Conservation (phyloP, 805 yeast genomes). For the Allodekkera sacchari region DNA sequence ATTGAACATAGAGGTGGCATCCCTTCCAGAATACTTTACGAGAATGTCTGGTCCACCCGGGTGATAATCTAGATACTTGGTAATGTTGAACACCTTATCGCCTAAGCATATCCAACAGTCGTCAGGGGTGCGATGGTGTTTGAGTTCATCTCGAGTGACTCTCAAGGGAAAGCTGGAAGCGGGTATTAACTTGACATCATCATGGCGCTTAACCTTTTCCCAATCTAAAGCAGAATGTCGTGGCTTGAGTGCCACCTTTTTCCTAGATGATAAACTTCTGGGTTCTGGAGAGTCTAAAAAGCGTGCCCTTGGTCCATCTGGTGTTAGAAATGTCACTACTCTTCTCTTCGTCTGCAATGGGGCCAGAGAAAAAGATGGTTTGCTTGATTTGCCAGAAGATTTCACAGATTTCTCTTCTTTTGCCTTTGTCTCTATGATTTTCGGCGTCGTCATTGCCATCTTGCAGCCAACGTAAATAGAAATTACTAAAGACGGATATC, state of each 20-base stretch:
- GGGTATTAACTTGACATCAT: slow-evolving; percentile 44
- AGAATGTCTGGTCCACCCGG: slow-evolving; percentile 88
- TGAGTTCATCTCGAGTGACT: slow-evolving; percentile 49
- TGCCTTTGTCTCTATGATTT: too few species aligned
- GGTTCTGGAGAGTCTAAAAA: too few species aligned
- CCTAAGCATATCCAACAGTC: slow-evolving; percentile 85
- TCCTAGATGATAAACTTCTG: too few species aligned
- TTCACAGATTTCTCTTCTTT: too few species aligned
- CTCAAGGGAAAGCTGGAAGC: slow-evolving; percentile 43
- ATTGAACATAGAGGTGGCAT: slow-evolving; percentile 70
- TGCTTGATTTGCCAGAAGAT: too few species aligned
- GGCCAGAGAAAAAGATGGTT: too few species aligned
- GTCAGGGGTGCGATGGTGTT: slow-evolving; percentile 44
- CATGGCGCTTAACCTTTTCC: slow-evolving; percentile 52
- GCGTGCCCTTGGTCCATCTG: too few species aligned
- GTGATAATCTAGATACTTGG: slow-evolving; percentile 76
- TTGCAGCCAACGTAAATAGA: too few species aligned
- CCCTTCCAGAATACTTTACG: slow-evolving; percentile 73
- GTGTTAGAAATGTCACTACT: too few species aligned
- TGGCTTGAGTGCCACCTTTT: slow-evolving; percentile 59
- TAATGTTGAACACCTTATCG: slow-evolving; percentile 79
- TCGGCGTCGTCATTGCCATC: too few species aligned
- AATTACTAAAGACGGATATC: too few species aligned
- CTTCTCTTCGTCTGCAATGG: too few species aligned
- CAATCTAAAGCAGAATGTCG: slow-evolving; percentile 86